A percentile compares a stretch with the other conserved stretches of the same genome.
Evolutionary conservation across 768 basidiomycete genomes (phyloP).

Genomic region (Strobilomyces echinocephalus): DNA sequence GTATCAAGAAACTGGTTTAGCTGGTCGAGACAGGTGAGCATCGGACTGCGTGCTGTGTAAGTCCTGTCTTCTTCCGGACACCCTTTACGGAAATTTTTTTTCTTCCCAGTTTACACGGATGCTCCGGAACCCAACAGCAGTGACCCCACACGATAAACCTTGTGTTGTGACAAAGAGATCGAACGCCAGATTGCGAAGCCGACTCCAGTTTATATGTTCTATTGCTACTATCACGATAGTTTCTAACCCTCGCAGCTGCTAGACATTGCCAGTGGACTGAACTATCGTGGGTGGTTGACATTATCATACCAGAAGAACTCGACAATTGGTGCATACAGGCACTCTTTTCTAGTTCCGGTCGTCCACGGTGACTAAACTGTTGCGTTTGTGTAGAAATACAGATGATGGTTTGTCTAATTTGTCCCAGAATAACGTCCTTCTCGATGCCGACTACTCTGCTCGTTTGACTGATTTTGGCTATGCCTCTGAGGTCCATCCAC

Average conservation of each 20-base stretch:
- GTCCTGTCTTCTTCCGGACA: constrained; percentile 19
- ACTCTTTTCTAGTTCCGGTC: background rate
- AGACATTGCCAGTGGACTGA: background rate
- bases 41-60: constrained; percentile 86
- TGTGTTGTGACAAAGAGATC: constrained; percentile 51
- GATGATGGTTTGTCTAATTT: no score
- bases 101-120: constrained; percentile 75
- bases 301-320: background rate
- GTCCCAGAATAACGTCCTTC: background rate
- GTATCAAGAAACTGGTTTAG: constrained; percentile 95
- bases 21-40: constrained; percentile 82
- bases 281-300: background rate
- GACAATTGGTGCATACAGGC: background rate
- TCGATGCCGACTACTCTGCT: background rate
- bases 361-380: background rate
- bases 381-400: no score
- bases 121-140: constrained; percentile 52
- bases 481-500: no score
- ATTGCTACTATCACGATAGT: background rate
- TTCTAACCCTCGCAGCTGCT: background rate
- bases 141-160: constrained; percentile 30
- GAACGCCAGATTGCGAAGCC: constrained; percentile 57
- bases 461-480: background rate
- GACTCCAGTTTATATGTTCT: background rate
- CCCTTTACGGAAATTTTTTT: background rate